Evolutionary conservation across 495 filamentous ascomycete species (phyloP), one percentile per base, ranked within the genome.

Genomic region (Cairneyella variabilis): DNA sequence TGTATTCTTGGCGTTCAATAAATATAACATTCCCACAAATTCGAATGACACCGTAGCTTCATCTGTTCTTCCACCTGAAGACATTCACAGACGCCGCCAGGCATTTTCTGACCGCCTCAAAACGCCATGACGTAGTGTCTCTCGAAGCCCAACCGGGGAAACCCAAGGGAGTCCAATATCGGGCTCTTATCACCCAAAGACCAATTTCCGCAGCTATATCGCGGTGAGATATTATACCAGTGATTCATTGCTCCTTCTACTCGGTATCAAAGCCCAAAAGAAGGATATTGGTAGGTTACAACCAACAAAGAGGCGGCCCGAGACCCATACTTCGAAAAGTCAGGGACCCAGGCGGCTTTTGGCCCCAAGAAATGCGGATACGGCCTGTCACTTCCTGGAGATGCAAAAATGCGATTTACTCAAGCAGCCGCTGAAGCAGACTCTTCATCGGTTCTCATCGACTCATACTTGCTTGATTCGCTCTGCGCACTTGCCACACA

Each of bases 121-220:
- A 46, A 21, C 36, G 3, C 38, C 53, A 48, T 56, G 53, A 56
- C 53, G 53, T 56, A 56, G 42, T 26, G 53, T 18, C 11, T 20
- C 4, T 34, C 14, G 8, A 43, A 38, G 25, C 28, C 40, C 22
- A 47, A 54, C 42, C 21, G 12, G 23, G 23, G 1, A 46, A 30
- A 39, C 42, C 43, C 43, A 14, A 48, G 32, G 14, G 28, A 47
- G 11, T 41, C 43, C 20, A 27, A 28, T 18, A 43, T 53, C 49
- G 39, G 51, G 18, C 51, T 50, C 21, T 21, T 27, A 48, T 34
- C 51, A 53, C 18, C n/a, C 2, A 37, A 45, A 1, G 28, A 47
- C 20, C 14, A 27, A 25, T 47, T 32, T 36, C 28, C 14, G 27
- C 44, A 36, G 8, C 27, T 47, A 47, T 28, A 45, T 45, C 41